Base-by-base conservation (phyloP, 1,139 yeast genomes). In the Pichia sp. region DNA sequence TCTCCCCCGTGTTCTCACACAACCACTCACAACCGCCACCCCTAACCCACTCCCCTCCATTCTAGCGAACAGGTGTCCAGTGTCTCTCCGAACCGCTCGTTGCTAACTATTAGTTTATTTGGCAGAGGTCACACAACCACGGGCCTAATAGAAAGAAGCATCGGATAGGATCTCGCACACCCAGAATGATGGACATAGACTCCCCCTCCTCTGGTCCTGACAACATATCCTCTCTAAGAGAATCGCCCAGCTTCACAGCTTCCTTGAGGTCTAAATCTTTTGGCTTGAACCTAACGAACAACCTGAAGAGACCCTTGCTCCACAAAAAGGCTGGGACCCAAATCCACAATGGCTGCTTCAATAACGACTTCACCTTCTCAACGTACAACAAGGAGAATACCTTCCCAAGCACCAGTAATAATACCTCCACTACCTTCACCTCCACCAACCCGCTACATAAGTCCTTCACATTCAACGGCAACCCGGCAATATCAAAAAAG, bases 401-500 rank as follows among this genome's bases (percentile, higher is more conserved):
- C 34, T 31, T 31, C 15, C 38, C 15, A 8, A 30, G 16, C 19
- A 1, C 42, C n/a, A 46, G 15, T 46, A 46, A 19, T 23, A 23
- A n/a, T 45, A 26, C 32, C 45, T 2, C 32, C 40, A 32, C 34
- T 36, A 31, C 34, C 43, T 36, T n/a, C n/a, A 10, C 40, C 6
- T 13, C 16, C 31, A 32, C 19, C 36, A 54, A 52, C 46, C 38
- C 53, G 11, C 19, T 49, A n/a, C 45, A 55, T 29, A 56, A 56
- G 45, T 49, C 53, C 3, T 40, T 56, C 5, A 49, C 53, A 13
- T 53, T 52, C 19, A 50, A 42, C 45, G 57, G 55, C 1, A 47
- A 45, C n/a, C 57, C 55, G 3, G 36, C 58, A 8, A 8, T 52
- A 3, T 54, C 59, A 15, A 53, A 53, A 42, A 54, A 54, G 13